Evolutionary conservation across 148 eudicot genomes (phyloP), one percentile per base, ranked within the genome.

Genomic region (Beta vulgaris): DNA sequence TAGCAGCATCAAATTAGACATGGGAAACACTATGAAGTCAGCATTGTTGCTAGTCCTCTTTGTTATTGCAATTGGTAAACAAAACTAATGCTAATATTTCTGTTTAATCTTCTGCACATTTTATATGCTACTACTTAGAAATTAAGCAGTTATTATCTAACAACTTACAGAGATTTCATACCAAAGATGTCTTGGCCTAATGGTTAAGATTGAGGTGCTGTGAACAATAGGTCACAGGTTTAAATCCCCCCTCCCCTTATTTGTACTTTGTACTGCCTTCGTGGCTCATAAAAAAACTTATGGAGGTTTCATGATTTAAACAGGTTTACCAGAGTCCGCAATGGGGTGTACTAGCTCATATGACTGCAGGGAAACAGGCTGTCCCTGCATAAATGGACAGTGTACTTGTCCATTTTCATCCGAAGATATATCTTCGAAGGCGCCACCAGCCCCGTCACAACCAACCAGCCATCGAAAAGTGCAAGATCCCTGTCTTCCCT

Each of bases 341-440:
- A 9, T n/a, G 43, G 60, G 44, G 28, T 78, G 80, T 40, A 51
- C 71, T 25, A 72, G 76, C 72, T 48, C 43, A 6, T 72, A 78
- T 2, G 80, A 78, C 66, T 78, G 80, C 76, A 64, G 72, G 28
- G 31, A 51, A 63, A 71, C 80, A 15, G 65, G 69, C 1, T 78
- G 80, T 54, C 80, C 76, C 6, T 78, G 80, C 42, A 10, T 72
- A 5, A 11, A 78, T 6, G 57, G 72, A 31, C 14, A 39, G 32
- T 78, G 76, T 55, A 58, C 15, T 57, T 72, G 75, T 43, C 9
- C 51, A 25, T 23, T 13, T 37, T 3, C 63, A 55, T 6, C 53
- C 57, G 10, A 35, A 72, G 2, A 29, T 36, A 11, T 37, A 72
- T 13, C 32, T 19, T 18, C 25, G 21, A 21, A 51, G 7, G 25